A percentile compares a stretch with the other conserved stretches of the same genome.
phyloP scores from a whole-genome alignment of 768 basidiomycete genomes.

The Phlebiopsis gigantea region DNA sequence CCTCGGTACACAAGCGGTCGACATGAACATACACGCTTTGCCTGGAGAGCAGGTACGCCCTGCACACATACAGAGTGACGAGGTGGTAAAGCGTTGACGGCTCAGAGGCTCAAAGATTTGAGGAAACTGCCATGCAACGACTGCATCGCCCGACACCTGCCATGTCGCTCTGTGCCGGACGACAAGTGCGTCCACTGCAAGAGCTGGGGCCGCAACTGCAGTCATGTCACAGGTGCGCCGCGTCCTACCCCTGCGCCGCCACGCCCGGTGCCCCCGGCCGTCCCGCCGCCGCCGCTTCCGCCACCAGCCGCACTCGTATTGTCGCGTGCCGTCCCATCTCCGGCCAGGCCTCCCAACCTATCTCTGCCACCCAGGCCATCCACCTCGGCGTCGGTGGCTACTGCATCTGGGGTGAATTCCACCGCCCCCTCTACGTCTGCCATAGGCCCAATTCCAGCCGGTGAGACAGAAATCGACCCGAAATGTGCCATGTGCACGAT shows the following conservation, averaged over 20 bases:
- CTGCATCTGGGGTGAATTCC: no score
- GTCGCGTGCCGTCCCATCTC: not conserved
- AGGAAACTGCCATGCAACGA: not conserved
- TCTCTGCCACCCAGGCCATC: not conserved
- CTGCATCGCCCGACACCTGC: not conserved
- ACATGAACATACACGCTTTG: not conserved
- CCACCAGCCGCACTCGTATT: not conserved
- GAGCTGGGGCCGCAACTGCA: not conserved
- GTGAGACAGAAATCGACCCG: not conserved
- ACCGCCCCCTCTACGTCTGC: not conserved
- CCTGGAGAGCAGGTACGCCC: not conserved
- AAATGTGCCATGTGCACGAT: not conserved
- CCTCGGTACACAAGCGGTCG: no score
- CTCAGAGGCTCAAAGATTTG: not conserved
- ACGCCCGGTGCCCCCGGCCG: no score
- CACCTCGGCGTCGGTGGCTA: not conserved
- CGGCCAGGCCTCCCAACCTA: not conserved
- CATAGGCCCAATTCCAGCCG: not conserved
- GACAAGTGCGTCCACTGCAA: not conserved
- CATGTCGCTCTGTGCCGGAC: not conserved
- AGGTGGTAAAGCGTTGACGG: no score
- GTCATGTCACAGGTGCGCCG: not conserved
- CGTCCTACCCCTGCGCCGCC: not conserved
- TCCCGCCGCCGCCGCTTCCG: not conserved
- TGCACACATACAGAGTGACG: no score